Evolutionary conservation across 768 basidiomycete species (phyloP), one percentile per base, ranked within the genome.

Genomic region (Tylopilus felleus): DNA sequence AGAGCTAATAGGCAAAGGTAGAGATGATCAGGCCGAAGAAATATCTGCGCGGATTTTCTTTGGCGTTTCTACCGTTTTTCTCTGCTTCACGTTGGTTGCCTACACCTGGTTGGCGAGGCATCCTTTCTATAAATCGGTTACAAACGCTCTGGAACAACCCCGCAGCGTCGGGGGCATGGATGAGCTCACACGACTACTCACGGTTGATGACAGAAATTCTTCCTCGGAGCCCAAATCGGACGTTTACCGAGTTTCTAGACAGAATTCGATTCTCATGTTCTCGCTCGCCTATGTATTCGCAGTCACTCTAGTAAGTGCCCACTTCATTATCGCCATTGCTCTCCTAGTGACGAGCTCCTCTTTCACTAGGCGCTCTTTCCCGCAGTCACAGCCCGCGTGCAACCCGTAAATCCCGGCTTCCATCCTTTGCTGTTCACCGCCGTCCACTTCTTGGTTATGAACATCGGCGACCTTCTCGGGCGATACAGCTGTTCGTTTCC

Each of bases 361-460:
- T 28, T 45, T 6, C 1, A 33, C 5, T 14, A 47, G 52, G 17
- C 52, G 8, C 12, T 53, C 27, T 53, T 8, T 27, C 52, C 52
- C 12, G 29, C 45, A 6, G 27, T 53, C 13, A 47, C 45, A 4
- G 29, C 29, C 7, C 52, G 52, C 2, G 52, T 53, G 39, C 38
- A 8, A 19, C 45, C 39, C 4, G 39, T 53, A 12, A 25, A 47
- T 33, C 31, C 12, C 7, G 23, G 14, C 8, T 25, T 47, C 39
- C 52, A 47, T 21, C 39, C 44, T 2, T 40, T 51, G 49, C 41
- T 60, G 47, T 55, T 46, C 8, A 23, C 12, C 52, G 79, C 86
- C 3, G 56, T 86, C 29, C 88, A 90, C 64, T 90, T 92, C 72
- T 74, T 91, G 29, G 74, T 86, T 21, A 86, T 86, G 73, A 89